These are phyloP conservation scores for Amanita muscaria DNA, from an alignment of 768 basidiomycete genomes.

Conservation along the genomic window DNA sequence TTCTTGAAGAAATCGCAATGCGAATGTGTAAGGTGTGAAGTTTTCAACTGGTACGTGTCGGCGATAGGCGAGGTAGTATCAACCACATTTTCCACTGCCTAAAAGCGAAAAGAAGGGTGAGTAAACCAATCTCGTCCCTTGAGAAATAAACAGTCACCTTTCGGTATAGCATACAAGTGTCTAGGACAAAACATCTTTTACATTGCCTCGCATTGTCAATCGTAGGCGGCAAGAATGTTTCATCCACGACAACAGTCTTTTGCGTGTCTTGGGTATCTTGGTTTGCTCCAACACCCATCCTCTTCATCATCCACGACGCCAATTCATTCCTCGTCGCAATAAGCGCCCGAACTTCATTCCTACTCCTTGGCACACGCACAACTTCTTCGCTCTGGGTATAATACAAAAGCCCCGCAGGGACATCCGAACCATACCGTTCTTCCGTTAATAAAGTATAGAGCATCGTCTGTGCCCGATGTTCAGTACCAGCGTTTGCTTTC, in stretches of 20 bases:
- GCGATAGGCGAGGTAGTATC: constrained; percentile 47
- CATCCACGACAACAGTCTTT: constrained; percentile 13
- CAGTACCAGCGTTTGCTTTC: constrained; percentile 61
- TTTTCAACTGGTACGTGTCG: constrained; percentile 69
- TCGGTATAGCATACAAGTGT: constrained; percentile 92
- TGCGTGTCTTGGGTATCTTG: constrained; percentile 10
- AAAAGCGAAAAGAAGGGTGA: constrained; percentile 6
- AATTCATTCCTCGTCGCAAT: constrained; percentile 80
- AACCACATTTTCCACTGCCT: constrained; percentile 64
- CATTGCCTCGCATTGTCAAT: constrained; percentile 78
- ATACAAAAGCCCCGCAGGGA: constrained; percentile 80
- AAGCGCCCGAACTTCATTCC: constrained; percentile 80
- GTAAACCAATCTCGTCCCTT: neutral
- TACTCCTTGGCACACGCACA: constrained; percentile 66
- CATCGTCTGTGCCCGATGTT: constrained; percentile 98
- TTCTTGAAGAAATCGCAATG: constrained; percentile 77
- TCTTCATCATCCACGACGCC: constrained; percentile 63
- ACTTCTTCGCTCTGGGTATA: constrained; percentile 92
- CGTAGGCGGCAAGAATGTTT: constrained; percentile 75
- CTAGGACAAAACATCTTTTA: constrained; percentile 70
- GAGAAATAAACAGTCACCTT: constrained; percentile 40
- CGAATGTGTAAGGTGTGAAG: constrained; percentile 59
- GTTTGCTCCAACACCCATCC: constrained; percentile 19
- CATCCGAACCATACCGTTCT: constrained; percentile 81
- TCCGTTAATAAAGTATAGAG: constrained; percentile 85